Base-by-base conservation (phyloP, 352 stramenopile species). In the Saprolegnia diclina region DNA sequence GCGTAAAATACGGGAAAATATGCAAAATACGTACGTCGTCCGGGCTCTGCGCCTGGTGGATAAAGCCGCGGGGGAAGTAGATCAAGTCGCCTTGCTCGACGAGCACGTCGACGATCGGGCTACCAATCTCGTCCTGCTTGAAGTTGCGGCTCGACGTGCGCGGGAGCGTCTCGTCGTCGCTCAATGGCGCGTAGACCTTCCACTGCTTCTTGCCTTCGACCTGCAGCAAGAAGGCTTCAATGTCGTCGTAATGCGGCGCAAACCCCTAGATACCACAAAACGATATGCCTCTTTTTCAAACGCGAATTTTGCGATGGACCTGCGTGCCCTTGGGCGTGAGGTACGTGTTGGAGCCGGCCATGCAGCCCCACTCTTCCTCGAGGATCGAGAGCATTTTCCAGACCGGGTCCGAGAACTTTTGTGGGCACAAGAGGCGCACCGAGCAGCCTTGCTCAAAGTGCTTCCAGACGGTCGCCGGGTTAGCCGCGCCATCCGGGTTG, bases 231-330 rank as follows among this genome's bases (percentile, higher is more conserved):
- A 98, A 98, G 0, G 93, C 94, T 73, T 98, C 94, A 71, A 98
- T 97, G 71, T 99, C 94, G 66, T 99, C 96, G 64, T 98, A 99
- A 77, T 99, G 96, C 5, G 96, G 94, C n/a, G 94, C 94, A 80
- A 99, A 98, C 14, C 96, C 96, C 79, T 68, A 59, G 35, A 64
- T 0, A 48, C 22, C 9, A 42, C 18, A 24, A 52, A 64, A 52
- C 10, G 11, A 21, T 13, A 29, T 56, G 2, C 38, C 16, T n/a
- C n/a, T n/a, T n/a, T n/a, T n/a, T n/a, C n/a, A n/a, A n/a, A n/a
- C n/a, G n/a, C n/a, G n/a, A n/a, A n/a, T n/a, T n/a, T n/a, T n/a
- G n/a, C n/a, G n/a, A n/a, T 22, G 40, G 29, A 68, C 62, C 29
- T 98, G 94, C 14, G 91, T 97, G 52, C 81, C 80, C 42, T 88